Evolutionary conservation across 2,329 filamentous ascomycete genomes (phyloP), one percentile per base, ranked within the genome.

Genomic region (Penicillium sclerotigenum): DNA sequence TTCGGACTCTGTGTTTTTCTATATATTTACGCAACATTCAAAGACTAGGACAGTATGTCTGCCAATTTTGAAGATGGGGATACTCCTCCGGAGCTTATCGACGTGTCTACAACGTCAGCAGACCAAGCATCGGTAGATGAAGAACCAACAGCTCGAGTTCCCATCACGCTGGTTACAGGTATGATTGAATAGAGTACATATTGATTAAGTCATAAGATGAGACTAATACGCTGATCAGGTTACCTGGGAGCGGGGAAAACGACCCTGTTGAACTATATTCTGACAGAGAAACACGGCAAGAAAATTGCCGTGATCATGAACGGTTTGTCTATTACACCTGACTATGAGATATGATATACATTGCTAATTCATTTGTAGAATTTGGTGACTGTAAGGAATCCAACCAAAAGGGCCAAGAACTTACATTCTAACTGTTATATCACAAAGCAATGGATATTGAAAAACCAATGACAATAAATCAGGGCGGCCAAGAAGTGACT

Each of bases 221-320:
- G 26, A 26, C 47, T 46, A 43, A 54, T 9, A 49, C n/a, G 45
- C 37, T 59, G 26, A 59, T 40, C 24, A 94, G 91, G 94, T 4
- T 99, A 99, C 69, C 83, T 99, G 4, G 94, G 94, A 18, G 91
- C 94, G 9, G 94, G 94, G 18, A 99, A 99, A 75, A 97, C 93
- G 0, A 97, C 93, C 0, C 76, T 97, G 29, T 80, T 99, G 56
- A 97, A 99, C 73, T 96, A 97, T 73, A 97, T 99, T 59, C 80
- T 99, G 50, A 96, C 89, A 28, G 91, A 92, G 56, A 87, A 93
- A 59, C 94, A 99, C 81, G 93, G 93, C 73, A 97, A 97, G 81
- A 96, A 91, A 69, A 94, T 99, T 72, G 94, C 94, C 11, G 94
- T 99, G 14, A 97, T 99, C 55, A 84, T 99, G 79, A 99, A 99